Evolutionary conservation across 805 yeast genomes (phyloP).

Genomic region (Candida ficus): DNA sequence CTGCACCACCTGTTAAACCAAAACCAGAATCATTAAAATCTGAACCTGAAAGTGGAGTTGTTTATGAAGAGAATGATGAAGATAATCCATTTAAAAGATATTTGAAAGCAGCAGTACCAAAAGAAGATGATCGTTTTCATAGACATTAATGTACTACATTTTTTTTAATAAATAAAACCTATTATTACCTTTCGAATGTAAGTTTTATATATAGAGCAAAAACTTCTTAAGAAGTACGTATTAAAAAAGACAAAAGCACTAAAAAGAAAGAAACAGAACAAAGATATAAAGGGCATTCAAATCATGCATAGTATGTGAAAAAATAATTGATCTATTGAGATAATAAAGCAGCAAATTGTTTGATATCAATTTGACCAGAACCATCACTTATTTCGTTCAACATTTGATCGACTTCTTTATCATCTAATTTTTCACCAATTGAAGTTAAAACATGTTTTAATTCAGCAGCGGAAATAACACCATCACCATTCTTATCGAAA

Average conservation of each 20-base stretch:
- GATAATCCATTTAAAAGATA: constrained; percentile 34
- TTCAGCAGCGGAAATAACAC: constrained; percentile 94
- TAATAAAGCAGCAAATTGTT: constrained; percentile 90
- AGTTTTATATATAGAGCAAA: no score
- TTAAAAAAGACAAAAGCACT: neutral
- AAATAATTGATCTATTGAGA: constrained; percentile 46
- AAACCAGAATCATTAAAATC: constrained; percentile 2
- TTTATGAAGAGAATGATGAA: constrained; percentile 17
- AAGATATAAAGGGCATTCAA: neutral
- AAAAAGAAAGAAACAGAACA: no score
- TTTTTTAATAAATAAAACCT: no score
- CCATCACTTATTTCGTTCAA: constrained; percentile 92
- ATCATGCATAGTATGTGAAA: neutral
- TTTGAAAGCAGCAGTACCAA: constrained; percentile 34
- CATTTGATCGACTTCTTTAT: constrained; percentile 97
- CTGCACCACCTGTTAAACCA: no score
- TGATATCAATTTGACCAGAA: constrained; percentile 95
- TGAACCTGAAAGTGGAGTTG: constrained; percentile 4
- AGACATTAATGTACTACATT: constrained; percentile 7
- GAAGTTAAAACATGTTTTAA: constrained; percentile 95
- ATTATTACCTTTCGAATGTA: no score
- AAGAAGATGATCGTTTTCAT: constrained; percentile 30
- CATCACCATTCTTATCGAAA: constrained; percentile 92
- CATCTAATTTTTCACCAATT: constrained; percentile 94
- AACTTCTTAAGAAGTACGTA: neutral